phyloP scores from a whole-genome alignment of 768 basidiomycete genomes.

The Phlebiopsis gigantea region DNA sequence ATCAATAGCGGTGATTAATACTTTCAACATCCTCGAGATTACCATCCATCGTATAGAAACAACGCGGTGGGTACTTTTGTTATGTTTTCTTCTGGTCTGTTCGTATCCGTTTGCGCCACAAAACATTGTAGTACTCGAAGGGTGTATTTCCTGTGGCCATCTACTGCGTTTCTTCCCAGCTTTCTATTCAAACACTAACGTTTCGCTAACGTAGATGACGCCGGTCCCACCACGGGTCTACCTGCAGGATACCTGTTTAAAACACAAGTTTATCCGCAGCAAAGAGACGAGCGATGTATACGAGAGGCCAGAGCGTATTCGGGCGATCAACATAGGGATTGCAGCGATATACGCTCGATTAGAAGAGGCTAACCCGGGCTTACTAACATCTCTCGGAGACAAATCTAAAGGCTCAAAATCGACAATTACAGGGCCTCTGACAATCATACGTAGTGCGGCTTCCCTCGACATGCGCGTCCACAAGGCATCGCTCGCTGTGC shows the following conservation, averaged over 20 bases:
- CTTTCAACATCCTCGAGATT: neutral
- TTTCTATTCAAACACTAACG: neutral
- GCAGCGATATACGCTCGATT: slow-evolving; percentile 46
- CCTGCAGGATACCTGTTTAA: slow-evolving; percentile 68
- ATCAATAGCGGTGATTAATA: neutral
- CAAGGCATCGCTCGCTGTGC: slow-evolving; percentile 65
- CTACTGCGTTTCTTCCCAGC: neutral
- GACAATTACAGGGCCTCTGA: slow-evolving; percentile 25
- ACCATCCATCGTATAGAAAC: neutral
- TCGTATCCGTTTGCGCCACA: neutral
- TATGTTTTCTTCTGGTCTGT: neutral
- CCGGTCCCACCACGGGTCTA: slow-evolving; percentile 23
- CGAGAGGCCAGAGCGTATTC: slow-evolving; percentile 87
- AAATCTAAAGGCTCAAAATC: neutral
- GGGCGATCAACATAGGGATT: slow-evolving; percentile 79
- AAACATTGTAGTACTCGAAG: neutral
- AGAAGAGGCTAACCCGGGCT: neutral
- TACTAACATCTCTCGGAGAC: neutral
- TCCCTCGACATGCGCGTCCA: slow-evolving; percentile 51
- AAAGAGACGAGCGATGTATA: slow-evolving; percentile 70
- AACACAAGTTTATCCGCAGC: slow-evolving; percentile 75
- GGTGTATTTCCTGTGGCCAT: neutral
- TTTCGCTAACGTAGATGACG: neutral
- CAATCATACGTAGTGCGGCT: slow-evolving; percentile 49
- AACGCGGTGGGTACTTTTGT: neutral